Conservation (phyloP, 2,329 filamentous ascomycete genomes). For the Fusarium pilosicola region DNA sequence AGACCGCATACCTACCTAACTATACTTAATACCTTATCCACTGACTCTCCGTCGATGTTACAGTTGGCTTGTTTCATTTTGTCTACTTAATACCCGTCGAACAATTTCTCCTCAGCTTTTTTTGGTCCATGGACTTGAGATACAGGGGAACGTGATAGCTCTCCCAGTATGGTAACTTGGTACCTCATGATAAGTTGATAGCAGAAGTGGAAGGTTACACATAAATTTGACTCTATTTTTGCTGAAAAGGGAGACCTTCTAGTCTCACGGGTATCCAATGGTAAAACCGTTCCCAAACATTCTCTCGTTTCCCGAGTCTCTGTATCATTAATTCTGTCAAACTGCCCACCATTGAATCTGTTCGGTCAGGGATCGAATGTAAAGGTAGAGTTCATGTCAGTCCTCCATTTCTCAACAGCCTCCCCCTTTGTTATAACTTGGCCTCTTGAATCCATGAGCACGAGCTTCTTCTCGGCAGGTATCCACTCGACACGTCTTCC, state of each 20-base stretch:
- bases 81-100: not conserved
- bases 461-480: conserved; percentile 30
- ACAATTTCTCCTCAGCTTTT: not conserved
- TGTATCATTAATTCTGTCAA: not conserved
- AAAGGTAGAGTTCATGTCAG: not conserved
- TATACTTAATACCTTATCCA: not conserved
- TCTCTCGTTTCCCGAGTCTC: not conserved
- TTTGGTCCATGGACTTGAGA: not conserved
- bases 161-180: not conserved
- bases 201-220: not conserved
- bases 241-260: not conserved
- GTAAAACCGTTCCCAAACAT: not conserved
- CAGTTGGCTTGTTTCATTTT: not conserved
- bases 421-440: not conserved
- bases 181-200: not conserved
- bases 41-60: not conserved
- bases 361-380: not conserved
- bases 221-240: not conserved
- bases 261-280: conserved; percentile 14
- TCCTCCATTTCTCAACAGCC: conserved; percentile 15
- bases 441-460: conserved; percentile 31
- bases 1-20: not conserved
- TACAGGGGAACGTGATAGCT: not conserved
- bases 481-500: conserved; percentile 40
- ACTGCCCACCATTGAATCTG: not conserved